These are phyloP conservation scores for Hydnum rufescens DNA, from an alignment of 768 basidiomycete species.

Conservation along the genomic window DNA sequence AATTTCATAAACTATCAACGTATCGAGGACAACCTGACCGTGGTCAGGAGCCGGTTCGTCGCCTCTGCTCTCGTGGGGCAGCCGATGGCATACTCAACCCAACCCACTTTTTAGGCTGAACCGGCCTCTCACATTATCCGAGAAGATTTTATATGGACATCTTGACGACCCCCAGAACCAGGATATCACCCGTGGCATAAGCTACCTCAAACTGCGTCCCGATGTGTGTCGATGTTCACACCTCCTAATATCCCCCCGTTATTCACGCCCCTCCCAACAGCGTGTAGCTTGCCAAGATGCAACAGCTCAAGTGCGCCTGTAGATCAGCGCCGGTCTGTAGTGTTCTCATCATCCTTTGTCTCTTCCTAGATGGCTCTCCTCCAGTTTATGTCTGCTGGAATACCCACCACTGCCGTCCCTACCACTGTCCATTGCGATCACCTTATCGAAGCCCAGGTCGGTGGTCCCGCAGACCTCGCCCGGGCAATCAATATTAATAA, in stretches of 20 bases:
- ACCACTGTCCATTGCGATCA: constrained; percentile 99
- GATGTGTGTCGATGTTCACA: constrained; percentile 39
- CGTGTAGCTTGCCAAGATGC: constrained; percentile 85
- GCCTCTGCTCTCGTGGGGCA: not conserved
- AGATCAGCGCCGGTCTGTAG: not conserved
- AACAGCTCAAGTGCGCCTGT: constrained; percentile 46
- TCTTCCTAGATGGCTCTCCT: constrained; percentile 83
- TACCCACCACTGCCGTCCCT: constrained; percentile 93
- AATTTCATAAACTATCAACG: constrained; percentile 89
- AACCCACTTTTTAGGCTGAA: constrained; percentile 34
- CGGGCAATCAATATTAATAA: constrained; percentile 87
- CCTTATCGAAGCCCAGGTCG: constrained; percentile 91
- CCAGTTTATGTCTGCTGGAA: constrained; percentile 99
- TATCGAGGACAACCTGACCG: constrained; percentile 88
- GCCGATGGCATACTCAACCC: not conserved
- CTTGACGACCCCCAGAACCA: constrained; percentile 84
- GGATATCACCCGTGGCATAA: constrained; percentile 77
- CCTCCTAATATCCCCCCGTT: constrained; percentile 13
- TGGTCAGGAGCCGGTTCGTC: constrained; percentile 62
- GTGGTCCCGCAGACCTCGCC: constrained; percentile 82
- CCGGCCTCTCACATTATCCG: constrained; percentile 81
- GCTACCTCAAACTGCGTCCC: constrained; percentile 93
- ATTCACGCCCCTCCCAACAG: constrained; percentile 20
- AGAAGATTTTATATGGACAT: constrained; percentile 97
- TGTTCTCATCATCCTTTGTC: not conserved